Base-by-base conservation (phyloP, 192 early-diverging fungal genomes). In the Backusella tuberculispora region DNA sequence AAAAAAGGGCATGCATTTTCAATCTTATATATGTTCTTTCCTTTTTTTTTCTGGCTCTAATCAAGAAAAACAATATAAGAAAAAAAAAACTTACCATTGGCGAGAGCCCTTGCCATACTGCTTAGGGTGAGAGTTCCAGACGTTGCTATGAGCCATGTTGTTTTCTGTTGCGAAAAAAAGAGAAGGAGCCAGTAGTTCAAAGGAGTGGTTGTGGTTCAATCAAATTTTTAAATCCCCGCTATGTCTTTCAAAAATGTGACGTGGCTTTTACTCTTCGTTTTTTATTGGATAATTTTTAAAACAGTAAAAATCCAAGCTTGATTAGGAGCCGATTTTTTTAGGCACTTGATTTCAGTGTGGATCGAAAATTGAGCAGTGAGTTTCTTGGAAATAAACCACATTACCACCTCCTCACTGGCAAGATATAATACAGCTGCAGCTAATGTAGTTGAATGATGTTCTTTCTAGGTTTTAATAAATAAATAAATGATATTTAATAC, bases 41-140 rank as follows among this genome's bases (percentile, higher is more conserved):
- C 50, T 53, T 21, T 21, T n/a, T 24, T 53, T 53, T 24, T 53
- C 19, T 46, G 14, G 45, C 2, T 53, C 21, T 50, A 6, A 21
- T 21, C 10, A 56, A 56, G 24, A 56, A 56, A 24, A 53, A 19
- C n/a, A 53, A 53, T 21, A 7, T 2, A 48, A 47, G 14, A 47
- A 0, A 19, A 8, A 19, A 21, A 50, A 1, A 65, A 76, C 82
- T 69, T 88, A 96, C 94, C 98, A 99, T 84, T 95, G 91, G 74
- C 98, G 97, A 85, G 96, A 97, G 77, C 98, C 98, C 90, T 99
- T 99, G 83, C 96, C 96, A 89, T 94, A 97, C 79, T 90, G 89
- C 83, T 94, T 91, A 85, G 97, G 96, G 90, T 92, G 97, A 75
- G 98, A 98, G 94, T 91, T 94, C 96, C 96, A 99, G 80, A 99